phyloP scores from a whole-genome alignment of 805 yeast species.

The Metschnikowia drakensbergensis region DNA sequence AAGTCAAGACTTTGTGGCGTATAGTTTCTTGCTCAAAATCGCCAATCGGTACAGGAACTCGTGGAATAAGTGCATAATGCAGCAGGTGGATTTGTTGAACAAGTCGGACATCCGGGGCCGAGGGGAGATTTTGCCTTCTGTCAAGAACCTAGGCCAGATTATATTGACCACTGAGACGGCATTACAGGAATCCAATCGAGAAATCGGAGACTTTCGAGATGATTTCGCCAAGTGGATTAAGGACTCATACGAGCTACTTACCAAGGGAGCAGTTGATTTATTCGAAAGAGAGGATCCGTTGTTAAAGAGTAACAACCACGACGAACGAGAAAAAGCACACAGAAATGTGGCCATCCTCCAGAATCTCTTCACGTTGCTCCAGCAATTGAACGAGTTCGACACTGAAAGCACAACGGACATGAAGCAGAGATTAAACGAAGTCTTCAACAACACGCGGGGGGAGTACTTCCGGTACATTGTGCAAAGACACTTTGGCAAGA shows the following conservation, averaged over 20 bases:
- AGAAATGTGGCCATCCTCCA: conserved; percentile 40
- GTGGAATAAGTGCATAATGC: conserved; percentile 59
- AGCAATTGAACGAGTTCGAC: conserved; percentile 28
- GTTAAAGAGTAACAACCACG: conserved; percentile 40
- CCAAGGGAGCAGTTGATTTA: conserved; percentile 32
- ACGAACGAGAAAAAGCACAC: conserved; percentile 40
- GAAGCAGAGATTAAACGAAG: conserved; percentile 22
- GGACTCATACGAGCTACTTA: conserved; percentile 30
- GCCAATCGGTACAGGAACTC: conserved; percentile 46
- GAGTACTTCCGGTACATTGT: conserved; percentile 33
- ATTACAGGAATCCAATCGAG: conserved; percentile 20
- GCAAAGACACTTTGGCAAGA: conserved; percentile 57
- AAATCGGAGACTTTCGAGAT: conserved; percentile 6
- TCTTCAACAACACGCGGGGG: conserved; percentile 27
- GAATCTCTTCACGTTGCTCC: conserved; percentile 34
- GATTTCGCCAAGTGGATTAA: conserved; percentile 26
- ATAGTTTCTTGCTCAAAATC: conserved; percentile 47
- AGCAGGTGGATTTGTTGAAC: conserved; percentile 44
- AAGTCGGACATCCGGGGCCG: conserved; percentile 35
- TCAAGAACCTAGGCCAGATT: conserved; percentile 33
- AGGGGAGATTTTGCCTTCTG: conserved; percentile 33
- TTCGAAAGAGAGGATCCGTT: conserved; percentile 42
- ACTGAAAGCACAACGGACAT: conserved; percentile 24
- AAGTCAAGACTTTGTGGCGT: conserved; percentile 59
- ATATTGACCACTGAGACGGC: conserved; percentile 33